phyloP scores from a whole-genome alignment of 2,329 filamentous ascomycete genomes.

The Paraconiothyrium sp. region DNA sequence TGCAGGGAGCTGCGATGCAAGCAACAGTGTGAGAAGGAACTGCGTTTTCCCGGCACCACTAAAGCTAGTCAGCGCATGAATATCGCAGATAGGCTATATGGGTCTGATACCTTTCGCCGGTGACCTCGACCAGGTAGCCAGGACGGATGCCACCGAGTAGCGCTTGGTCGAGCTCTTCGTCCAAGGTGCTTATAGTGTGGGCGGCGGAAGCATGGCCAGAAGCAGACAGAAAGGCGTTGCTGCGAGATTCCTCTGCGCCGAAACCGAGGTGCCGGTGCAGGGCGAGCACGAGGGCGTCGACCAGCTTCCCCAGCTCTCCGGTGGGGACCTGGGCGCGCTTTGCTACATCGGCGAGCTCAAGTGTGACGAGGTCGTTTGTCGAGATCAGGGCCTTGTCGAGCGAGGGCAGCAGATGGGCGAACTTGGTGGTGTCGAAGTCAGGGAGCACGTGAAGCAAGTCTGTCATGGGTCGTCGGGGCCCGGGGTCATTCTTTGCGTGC shows the following conservation, averaged over 20 bases:
- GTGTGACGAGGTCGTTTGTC: constrained; percentile 83
- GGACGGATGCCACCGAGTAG: constrained; percentile 83
- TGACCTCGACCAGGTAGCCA: constrained; percentile 86
- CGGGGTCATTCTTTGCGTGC: constrained; percentile 37
- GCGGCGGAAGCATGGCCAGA: constrained; percentile 15
- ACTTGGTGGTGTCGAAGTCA: constrained; percentile 75
- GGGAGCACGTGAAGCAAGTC: constrained; percentile 87
- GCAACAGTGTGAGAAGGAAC: constrained; percentile 83
- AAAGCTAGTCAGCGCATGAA: constrained; percentile 22
- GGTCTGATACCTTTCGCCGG: constrained; percentile 77
- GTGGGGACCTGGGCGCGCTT: constrained; percentile 85
- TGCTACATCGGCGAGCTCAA: constrained; percentile 83
- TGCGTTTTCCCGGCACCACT: constrained; percentile 95
- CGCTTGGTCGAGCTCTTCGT: constrained; percentile 73
- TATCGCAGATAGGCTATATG: constrained; percentile 9
- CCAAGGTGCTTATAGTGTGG: constrained; percentile 77
- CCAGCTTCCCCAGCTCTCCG: constrained; percentile 79
- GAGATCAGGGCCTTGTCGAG: constrained; percentile 82
- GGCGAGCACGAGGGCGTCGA: constrained; percentile 71
- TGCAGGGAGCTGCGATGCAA: constrained; percentile 82
- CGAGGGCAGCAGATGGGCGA: constrained; percentile 77
- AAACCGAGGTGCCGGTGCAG: constrained; percentile 71
- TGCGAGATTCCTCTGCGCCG: constrained; percentile 33
- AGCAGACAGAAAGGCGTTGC: constrained; percentile 29
- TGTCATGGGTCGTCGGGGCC: constrained; percentile 67